These are phyloP conservation scores for Eimeria acervulina DNA, from an alignment of 169 alveolate species.

Conservation along the genomic window DNA sequence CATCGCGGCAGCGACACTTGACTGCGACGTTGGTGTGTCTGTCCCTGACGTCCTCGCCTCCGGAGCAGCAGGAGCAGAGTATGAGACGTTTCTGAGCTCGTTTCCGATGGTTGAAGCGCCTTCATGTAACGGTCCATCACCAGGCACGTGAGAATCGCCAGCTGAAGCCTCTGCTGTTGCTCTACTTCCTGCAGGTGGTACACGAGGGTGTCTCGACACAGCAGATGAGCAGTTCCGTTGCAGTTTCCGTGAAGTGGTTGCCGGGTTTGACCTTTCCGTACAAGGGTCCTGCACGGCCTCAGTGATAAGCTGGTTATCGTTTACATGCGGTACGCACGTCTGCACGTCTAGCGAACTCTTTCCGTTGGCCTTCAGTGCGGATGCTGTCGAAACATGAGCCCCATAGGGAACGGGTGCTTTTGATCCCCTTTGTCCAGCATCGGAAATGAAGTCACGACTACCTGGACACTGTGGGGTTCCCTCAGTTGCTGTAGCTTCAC, in stretches of 20 bases:
- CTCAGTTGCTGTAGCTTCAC: conserved; percentile 8
- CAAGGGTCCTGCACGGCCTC: conserved; percentile 8
- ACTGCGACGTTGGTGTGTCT: conserved; percentile 34
- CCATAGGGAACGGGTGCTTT: not conserved
- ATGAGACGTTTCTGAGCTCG: conserved; percentile 1
- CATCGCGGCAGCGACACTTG: conserved; percentile 29
- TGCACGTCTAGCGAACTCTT: conserved; percentile 8
- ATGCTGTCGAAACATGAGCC: not conserved
- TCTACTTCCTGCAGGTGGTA: not conserved
- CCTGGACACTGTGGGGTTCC: conserved; percentile 12
- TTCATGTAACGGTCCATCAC: conserved; percentile 8
- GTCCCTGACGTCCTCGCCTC: conserved; percentile 56
- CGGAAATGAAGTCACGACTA: conserved; percentile 2
- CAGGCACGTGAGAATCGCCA: not conserved
- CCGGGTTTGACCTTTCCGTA: not conserved
- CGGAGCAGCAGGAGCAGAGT: conserved; percentile 64
- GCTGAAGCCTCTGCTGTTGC: conserved; percentile 15
- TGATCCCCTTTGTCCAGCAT: conserved; percentile 8
- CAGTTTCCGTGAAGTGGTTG: not conserved
- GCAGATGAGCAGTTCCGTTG: conserved; percentile 1
- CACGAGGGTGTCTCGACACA: not conserved
- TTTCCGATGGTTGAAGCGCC: not conserved
- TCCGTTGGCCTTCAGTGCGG: not conserved
- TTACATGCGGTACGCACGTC: not conserved
- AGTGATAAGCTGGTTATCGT: not conserved